Evolutionary conservation across 768 basidiomycete species (phyloP), one percentile per base, ranked within the genome.

Genomic region (Leccinum aurantiacum): DNA sequence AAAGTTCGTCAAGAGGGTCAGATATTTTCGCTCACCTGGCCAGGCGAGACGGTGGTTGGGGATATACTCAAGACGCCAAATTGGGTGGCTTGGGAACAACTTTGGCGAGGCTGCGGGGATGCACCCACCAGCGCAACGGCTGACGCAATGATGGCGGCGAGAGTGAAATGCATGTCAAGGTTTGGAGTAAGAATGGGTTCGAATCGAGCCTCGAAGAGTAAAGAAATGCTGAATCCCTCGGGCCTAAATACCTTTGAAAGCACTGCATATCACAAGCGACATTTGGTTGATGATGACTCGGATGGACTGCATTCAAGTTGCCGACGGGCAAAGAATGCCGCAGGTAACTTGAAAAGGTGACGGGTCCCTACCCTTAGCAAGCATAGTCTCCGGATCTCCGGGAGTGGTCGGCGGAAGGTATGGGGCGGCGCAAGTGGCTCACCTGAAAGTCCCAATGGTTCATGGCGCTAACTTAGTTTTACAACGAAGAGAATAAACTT

Each of bases 41-140:
- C 71, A 7, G 69, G 48, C 8, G 69, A 22, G 51, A 72, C 59
- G 1, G 53, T 67, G 41, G 63, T 57, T 17, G 71, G 71, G 50
- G 62, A 60, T 44, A 74, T 17, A 24, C 0, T 56, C 24, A 72
- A 22, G 3, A 51, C 37, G 11, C 71, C 71, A 54, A 56, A 72
- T 6, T 27, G 64, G 13, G 65, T 1, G 22, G 71, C 71, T 46
- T 69, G n/a, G 3, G 71, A 0, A 54, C 71, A 72, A 15, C 24
- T 48, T 35, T 62, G 64, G 19, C 73, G 69, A 35, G 65, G 49
- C 3, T 58, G 64, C 2, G 69, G 73, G 6, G 58, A 54, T 0
- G 64, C 71, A 8, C 58, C 48, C 6, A 64, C 67, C 4, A 73
- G 27, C 41, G 61, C 50, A 48, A 61, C 56, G 25, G 47, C 53